Evolutionary conservation across 805 yeast genomes (phyloP).

Genomic region (Candida vartiovaarae): DNA sequence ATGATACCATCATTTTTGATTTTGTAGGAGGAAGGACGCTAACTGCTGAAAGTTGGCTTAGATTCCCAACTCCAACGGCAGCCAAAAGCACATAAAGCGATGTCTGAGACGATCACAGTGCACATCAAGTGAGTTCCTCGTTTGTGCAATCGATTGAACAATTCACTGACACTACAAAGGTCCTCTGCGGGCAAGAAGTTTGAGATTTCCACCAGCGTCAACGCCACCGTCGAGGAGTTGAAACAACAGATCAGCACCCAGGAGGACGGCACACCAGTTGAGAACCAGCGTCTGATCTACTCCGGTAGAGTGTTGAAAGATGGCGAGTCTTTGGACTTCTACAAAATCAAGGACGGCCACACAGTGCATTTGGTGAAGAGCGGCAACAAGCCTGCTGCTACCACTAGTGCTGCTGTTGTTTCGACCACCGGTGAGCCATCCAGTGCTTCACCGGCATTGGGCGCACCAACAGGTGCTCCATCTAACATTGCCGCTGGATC

Average conservation of each 20-base stretch:
- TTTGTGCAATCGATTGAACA: too few relatives aligned
- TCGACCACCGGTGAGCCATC: slow-evolving; percentile 17
- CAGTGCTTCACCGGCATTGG: slow-evolving; percentile 19
- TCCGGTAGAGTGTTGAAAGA: slow-evolving; percentile 93
- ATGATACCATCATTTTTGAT: too few relatives aligned
- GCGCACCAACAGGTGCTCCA: slow-evolving; percentile 47
- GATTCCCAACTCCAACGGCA: too few relatives aligned
- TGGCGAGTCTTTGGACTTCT: slow-evolving; percentile 60
- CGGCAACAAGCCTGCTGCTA: slow-evolving; percentile 31
- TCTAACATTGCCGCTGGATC: slow-evolving; percentile 79
- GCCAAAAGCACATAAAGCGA: background rate
- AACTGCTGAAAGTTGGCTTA: too few relatives aligned
- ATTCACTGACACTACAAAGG: slow-evolving; percentile 5
- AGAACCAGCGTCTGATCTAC: slow-evolving; percentile 83
- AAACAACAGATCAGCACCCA: slow-evolving; percentile 55
- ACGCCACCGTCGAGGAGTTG: slow-evolving; percentile 56
- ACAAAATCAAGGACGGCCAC: slow-evolving; percentile 81
- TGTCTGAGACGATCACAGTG: slow-evolving; percentile 18
- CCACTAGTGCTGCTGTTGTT: slow-evolving; percentile 50
- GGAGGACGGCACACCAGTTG: slow-evolving; percentile 59
- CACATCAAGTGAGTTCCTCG: slow-evolving; percentile 16
- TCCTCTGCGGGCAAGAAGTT: slow-evolving; percentile 73
- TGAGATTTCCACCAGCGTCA: slow-evolving; percentile 48
- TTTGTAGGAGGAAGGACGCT: too few relatives aligned
- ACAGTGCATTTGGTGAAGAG: slow-evolving; percentile 87